phyloP scores from a whole-genome alignment of 2,329 filamentous ascomycete genomes.

The Fusarium sp. region DNA sequence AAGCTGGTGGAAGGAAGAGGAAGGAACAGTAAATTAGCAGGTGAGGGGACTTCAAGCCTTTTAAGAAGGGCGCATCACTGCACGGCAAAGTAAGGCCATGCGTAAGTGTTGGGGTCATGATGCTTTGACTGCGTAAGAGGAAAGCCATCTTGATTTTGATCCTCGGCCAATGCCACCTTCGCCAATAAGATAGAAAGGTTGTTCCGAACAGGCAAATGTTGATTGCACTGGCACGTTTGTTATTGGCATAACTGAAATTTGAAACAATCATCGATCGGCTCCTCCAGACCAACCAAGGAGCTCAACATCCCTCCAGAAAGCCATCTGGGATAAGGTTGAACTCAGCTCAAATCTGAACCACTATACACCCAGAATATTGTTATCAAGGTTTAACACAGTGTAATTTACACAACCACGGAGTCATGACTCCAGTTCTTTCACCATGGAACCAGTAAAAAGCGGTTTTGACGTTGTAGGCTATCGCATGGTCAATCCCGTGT shows the following conservation, averaged over 20 bases:
- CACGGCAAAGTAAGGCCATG: neutral
- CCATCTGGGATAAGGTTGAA: neutral
- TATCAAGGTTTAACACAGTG: neutral
- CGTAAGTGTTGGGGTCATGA: neutral
- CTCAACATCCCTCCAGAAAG: neutral
- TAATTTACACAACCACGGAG: neutral
- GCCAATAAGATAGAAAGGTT: neutral
- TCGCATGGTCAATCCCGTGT: neutral
- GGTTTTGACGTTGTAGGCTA: neutral
- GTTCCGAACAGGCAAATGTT: neutral
- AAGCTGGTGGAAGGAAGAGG: neutral
- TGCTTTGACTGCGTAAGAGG: neutral
- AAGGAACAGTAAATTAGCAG: fast-evolving
- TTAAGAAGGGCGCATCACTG: neutral
- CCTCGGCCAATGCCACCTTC: neutral
- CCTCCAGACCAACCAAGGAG: neutral
- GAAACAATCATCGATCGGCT: neutral
- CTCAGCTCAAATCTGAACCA: neutral
- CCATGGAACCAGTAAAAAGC: neutral
- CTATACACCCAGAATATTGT: neutral
- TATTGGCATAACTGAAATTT: neutral
- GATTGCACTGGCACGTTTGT: fast-evolving
- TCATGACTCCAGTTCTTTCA: neutral
- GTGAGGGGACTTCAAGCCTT: fast-evolving
- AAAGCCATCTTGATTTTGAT: neutral